Evolutionary conservation across 2,329 filamentous ascomycete species (phyloP).

Genomic region (Ceratocystis papillata): DNA sequence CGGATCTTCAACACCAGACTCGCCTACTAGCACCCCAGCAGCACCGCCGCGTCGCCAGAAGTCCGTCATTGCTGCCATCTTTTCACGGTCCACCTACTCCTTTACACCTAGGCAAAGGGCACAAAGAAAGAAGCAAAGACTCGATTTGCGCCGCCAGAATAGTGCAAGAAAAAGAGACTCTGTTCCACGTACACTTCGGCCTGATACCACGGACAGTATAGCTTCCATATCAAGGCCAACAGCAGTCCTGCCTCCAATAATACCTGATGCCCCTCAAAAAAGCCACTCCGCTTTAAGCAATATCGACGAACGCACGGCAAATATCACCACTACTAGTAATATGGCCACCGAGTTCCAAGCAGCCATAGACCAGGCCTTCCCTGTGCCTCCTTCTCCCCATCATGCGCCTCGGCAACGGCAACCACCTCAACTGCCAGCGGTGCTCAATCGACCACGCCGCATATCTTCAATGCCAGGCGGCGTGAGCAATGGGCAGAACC

Average conservation of each 20-base stretch:
- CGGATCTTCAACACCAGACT: slow-evolving; percentile 15
- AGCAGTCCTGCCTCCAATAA: background rate
- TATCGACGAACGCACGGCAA: slow-evolving; percentile 8
- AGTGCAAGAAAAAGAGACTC: background rate
- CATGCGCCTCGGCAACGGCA: background rate
- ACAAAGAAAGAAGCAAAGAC: slow-evolving; percentile 13
- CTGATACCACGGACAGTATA: background rate
- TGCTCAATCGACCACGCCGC: slow-evolving; percentile 33
- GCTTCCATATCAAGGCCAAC: background rate
- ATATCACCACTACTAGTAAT: background rate
- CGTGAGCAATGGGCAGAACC: slow-evolving; percentile 12
- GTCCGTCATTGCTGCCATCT: slow-evolving; percentile 21
- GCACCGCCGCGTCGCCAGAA: slow-evolving; percentile 17
- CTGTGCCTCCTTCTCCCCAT: slow-evolving; percentile 1
- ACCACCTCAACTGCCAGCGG: slow-evolving; percentile 10
- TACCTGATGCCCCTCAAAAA: background rate
- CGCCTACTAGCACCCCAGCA: slow-evolving; percentile 12
- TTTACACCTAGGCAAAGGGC: slow-evolving; percentile 17
- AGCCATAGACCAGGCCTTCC: slow-evolving; percentile 13
- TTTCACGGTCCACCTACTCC: slow-evolving; percentile 18
- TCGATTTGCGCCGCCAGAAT: background rate
- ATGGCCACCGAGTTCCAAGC: slow-evolving; percentile 13
- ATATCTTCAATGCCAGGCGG: slow-evolving; percentile 29
- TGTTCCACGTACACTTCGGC: background rate
- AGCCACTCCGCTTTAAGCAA: background rate